phyloP scores from a whole-genome alignment of 2,329 filamentous ascomycete species.

The Diaporthe amygdali region DNA sequence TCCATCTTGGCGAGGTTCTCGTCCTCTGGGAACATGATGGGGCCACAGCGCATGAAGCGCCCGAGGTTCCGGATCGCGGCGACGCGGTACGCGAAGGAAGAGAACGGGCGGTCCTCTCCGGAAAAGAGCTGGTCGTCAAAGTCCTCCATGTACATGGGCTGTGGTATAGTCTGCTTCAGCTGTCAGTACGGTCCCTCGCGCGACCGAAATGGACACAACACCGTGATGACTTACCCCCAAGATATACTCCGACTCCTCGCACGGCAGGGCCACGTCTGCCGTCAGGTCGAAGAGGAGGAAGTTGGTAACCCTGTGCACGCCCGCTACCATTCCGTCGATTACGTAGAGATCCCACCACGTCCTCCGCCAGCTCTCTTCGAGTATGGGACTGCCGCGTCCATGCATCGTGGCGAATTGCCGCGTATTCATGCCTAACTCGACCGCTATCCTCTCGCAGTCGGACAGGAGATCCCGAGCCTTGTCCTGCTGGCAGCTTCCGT shows the following conservation, averaged over 20 bases:
- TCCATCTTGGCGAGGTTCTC: slow-evolving; percentile 58
- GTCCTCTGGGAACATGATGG: slow-evolving; percentile 57
- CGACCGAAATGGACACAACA: not conserved
- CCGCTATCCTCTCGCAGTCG: slow-evolving; percentile 72
- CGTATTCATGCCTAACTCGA: slow-evolving; percentile 79
- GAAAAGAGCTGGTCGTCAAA: slow-evolving; percentile 80
- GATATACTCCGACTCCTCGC: slow-evolving; percentile 78
- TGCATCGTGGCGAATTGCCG: slow-evolving; percentile 68
- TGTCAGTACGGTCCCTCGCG: slow-evolving; percentile 9
- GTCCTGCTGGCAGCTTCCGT: slow-evolving; percentile 75
- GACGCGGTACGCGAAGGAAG: slow-evolving; percentile 85
- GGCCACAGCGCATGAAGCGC: slow-evolving; percentile 68
- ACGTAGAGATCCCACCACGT: slow-evolving; percentile 90
- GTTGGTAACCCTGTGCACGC: slow-evolving; percentile 74
- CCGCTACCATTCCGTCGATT: slow-evolving; percentile 84
- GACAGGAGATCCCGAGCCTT: slow-evolving; percentile 71
- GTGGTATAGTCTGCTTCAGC: slow-evolving; percentile 55
- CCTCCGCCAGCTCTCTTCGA: slow-evolving; percentile 84
- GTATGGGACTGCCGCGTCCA: slow-evolving; percentile 66
- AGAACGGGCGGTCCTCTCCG: slow-evolving; percentile 73
- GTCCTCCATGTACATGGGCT: slow-evolving; percentile 69
- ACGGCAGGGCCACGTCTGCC: slow-evolving; percentile 76
- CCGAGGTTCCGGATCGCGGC: slow-evolving; percentile 81
- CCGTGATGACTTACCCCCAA: slow-evolving; percentile 53
- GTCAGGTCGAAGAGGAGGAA: slow-evolving; percentile 72